Conservation (phyloP, 2,329 filamentous ascomycete genomes). For the Aspergillus glaucus region DNA sequence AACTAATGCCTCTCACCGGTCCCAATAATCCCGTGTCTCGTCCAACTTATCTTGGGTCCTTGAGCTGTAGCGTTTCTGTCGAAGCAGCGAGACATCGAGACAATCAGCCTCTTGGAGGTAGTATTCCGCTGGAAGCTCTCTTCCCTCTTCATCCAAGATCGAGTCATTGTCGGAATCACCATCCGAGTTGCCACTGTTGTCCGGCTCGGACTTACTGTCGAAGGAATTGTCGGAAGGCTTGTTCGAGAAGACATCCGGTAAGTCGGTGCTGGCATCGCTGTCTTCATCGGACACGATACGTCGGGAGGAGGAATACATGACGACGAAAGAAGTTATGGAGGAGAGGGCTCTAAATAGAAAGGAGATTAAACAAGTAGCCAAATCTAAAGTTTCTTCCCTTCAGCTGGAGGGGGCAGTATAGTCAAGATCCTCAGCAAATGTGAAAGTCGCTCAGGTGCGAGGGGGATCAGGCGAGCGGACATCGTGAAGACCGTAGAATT, state of each 20-base stretch:
- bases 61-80: conserved; percentile 21
- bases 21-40: conserved; percentile 17
- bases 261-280: conserved; percentile 13
- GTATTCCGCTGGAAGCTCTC: conserved; percentile 12
- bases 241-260: conserved; percentile 13
- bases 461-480: conserved; percentile 2
- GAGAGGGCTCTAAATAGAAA: neutral
- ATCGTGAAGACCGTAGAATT: conserved; percentile 10
- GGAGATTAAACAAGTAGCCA: conserved; percentile 4
- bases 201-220: conserved; percentile 10
- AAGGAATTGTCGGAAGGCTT: conserved; percentile 8
- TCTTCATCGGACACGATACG: conserved; percentile 10
- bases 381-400: conserved; percentile 5
- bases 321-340: conserved; percentile 1
- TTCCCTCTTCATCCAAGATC: conserved; percentile 7
- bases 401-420: neutral
- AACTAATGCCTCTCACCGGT: conserved; percentile 11
- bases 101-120: conserved; percentile 19
- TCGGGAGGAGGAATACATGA: conserved; percentile 3
- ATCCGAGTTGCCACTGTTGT: conserved; percentile 8
- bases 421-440: conserved; percentile 1
- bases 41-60: conserved; percentile 20
- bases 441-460: conserved; percentile 7
- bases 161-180: conserved; percentile 10
- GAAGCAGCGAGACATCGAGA: conserved; percentile 20